Conservation (phyloP, 805 yeast species). For the Huiozyma naganishii region DNA sequence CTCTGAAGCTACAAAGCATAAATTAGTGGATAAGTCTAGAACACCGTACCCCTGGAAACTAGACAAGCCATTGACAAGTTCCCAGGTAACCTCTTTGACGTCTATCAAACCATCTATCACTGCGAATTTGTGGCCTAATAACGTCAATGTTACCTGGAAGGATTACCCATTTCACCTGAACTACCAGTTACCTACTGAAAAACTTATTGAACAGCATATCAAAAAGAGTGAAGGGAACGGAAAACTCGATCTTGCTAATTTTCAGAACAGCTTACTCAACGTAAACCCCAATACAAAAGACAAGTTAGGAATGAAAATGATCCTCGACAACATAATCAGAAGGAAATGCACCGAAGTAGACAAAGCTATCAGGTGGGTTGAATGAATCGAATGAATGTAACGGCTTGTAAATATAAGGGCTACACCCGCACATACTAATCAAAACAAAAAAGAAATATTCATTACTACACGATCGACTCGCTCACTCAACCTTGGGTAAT, state of each 20-base stretch:
- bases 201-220: slow-evolving; percentile 52
- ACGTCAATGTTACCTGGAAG: slow-evolving; percentile 30
- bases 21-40: slow-evolving; percentile 47
- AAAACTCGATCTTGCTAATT: slow-evolving; percentile 52
- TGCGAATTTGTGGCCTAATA: slow-evolving; percentile 21
- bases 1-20: slow-evolving; percentile 55
- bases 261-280: slow-evolving; percentile 39
- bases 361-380: slow-evolving; percentile 1
- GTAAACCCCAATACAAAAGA: slow-evolving; percentile 16
- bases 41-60: slow-evolving; percentile 42
- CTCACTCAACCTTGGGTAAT: too few relatives aligned
- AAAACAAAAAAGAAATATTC: not conserved
- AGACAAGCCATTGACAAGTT: slow-evolving; percentile 16
- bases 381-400: not conserved
- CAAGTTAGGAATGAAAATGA: slow-evolving; percentile 16
- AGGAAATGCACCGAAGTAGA: slow-evolving; percentile 4
- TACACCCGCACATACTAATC: not conserved
- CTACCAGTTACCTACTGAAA: slow-evolving; percentile 73
- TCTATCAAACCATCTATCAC: slow-evolving; percentile 27
- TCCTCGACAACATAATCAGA: slow-evolving; percentile 9
- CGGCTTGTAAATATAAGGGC: not conserved
- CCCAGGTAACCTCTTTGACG: slow-evolving; percentile 13
- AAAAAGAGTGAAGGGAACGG: slow-evolving; percentile 46
- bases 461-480: too few relatives aligned
- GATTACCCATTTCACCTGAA: slow-evolving; percentile 31